A percentile compares a stretch with the other conserved stretches of the same genome.
Conservation (phyloP, 75 land plant species). For the Adiantum capillusveneris region DNA sequence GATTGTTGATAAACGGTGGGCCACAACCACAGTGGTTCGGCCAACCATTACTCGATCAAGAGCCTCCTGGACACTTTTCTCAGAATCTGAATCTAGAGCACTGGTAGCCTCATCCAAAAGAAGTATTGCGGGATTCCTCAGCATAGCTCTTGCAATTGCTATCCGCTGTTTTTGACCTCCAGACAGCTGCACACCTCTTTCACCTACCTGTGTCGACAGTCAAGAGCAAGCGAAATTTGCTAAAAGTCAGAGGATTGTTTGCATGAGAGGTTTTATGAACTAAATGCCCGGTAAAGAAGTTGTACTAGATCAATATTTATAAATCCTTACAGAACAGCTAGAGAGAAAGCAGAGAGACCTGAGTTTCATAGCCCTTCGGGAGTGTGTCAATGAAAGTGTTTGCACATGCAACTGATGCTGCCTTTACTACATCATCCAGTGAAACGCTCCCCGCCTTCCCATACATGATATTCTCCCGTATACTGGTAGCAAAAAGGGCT, state of each 20-base stretch:
- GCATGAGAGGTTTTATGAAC: too few relatives aligned
- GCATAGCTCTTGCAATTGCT: conserved; percentile 15
- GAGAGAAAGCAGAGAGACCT: conserved; percentile 44
- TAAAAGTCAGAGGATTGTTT: background rate
- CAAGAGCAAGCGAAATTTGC: background rate
- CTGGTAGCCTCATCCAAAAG: conserved; percentile 20
- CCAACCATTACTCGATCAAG: conserved; percentile 11
- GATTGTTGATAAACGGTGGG: conserved; percentile 26
- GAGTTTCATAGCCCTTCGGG: conserved; percentile 80
- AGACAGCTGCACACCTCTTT: conserved; percentile 14
- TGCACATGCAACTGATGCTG: conserved; percentile 77
- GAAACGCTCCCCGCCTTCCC: conserved; percentile 80
- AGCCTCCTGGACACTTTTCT: conserved; percentile 14
- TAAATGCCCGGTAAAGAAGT: too few relatives aligned
- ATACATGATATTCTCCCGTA: conserved; percentile 85
- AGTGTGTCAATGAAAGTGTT: conserved; percentile 62
- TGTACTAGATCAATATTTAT: too few relatives aligned
- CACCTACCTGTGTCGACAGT: conserved; percentile 23
- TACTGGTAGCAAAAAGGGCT: conserved; percentile 78
- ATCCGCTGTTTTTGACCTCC: conserved; percentile 17
- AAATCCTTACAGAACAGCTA: too few relatives aligned
- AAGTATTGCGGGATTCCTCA: conserved; percentile 13
- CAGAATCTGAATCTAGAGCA: conserved; percentile 11
- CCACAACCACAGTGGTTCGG: conserved; percentile 12
- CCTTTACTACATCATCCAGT: conserved; percentile 52